Evolutionary conservation across 176 grass and related monocot species (phyloP).

Genomic region (Puya raimondii): DNA sequence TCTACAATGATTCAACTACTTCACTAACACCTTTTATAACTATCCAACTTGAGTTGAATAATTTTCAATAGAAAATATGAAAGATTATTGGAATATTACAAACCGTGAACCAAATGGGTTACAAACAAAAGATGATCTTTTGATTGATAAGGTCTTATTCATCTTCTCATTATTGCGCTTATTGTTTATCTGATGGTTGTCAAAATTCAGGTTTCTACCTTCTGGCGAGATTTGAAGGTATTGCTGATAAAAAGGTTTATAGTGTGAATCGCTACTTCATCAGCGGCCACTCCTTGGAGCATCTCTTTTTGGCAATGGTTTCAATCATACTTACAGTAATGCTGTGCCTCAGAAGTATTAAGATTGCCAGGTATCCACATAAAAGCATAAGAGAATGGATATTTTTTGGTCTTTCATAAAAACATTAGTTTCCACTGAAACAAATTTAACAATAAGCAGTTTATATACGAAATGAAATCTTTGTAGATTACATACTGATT

Average conservation of each 20-base stretch:
- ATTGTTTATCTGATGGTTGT: constrained; percentile 10
- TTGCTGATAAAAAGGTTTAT: constrained; percentile 90
- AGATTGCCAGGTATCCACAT: constrained; percentile 63
- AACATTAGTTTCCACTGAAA: no score
- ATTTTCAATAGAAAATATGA: no score
- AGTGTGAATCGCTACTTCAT: constrained; percentile 77
- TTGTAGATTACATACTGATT: no score
- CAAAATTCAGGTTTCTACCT: constrained; percentile 67
- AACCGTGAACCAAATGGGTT: no score
- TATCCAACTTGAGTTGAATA: no score
- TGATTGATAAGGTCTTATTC: not conserved
- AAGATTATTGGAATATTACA: no score
- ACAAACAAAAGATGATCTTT: not conserved
- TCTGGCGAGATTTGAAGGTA: constrained; percentile 77
- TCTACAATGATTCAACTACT: no score
- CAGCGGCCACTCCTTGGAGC: constrained; percentile 93
- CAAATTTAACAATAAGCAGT: not conserved
- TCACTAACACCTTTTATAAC: no score
- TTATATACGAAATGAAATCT: not conserved
- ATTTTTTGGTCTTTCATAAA: not conserved
- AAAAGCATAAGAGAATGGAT: not conserved
- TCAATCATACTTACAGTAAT: constrained; percentile 74
- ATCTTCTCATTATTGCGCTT: not conserved
- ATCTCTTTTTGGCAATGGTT: constrained; percentile 82
- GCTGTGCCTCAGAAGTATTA: constrained; percentile 89